Percentiles rank a stretch among this genome's conserved stretches.
Conservation (phyloP, 305 asterid species). For the Caryopteris hybrid region DNA sequence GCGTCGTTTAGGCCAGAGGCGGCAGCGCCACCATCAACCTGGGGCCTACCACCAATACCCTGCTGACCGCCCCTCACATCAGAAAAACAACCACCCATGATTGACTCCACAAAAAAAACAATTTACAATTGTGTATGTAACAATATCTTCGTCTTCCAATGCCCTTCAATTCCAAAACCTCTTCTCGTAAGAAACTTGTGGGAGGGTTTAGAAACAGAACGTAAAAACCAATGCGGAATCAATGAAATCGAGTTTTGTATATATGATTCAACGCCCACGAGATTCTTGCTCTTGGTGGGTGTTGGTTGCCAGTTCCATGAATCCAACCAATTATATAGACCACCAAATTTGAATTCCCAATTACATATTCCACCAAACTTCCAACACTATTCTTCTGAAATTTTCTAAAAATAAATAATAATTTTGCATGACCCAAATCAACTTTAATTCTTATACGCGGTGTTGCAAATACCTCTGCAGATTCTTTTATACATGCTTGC, state of each 20-base stretch:
- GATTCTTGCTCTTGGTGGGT: not conserved
- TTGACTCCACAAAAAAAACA: not conserved
- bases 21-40: slow-evolving; percentile 6
- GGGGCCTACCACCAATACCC: slow-evolving; percentile 32
- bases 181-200: not conserved
- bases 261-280: not conserved
- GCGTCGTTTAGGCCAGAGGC: slow-evolving; percentile 53
- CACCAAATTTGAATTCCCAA: too few species aligned
- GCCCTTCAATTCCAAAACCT: not conserved
- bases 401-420: too few species aligned
- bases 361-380: too few species aligned
- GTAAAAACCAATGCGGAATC: too few species aligned
- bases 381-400: too few species aligned
- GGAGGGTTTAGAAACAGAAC: not conserved
- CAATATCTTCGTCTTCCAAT: too few species aligned
- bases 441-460: too few species aligned
- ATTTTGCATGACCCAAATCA: too few species aligned
- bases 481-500: too few species aligned
- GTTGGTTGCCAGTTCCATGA: not conserved
- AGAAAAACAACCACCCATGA: slow-evolving; percentile 57
- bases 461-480: too few species aligned
- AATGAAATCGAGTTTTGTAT: too few species aligned
- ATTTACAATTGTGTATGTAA: not conserved
- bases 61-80: slow-evolving; percentile 81
- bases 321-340: too few species aligned